These are phyloP conservation scores for Grosmannia huntii DNA, from an alignment of 2,329 filamentous ascomycete genomes.

Conservation along the genomic window DNA sequence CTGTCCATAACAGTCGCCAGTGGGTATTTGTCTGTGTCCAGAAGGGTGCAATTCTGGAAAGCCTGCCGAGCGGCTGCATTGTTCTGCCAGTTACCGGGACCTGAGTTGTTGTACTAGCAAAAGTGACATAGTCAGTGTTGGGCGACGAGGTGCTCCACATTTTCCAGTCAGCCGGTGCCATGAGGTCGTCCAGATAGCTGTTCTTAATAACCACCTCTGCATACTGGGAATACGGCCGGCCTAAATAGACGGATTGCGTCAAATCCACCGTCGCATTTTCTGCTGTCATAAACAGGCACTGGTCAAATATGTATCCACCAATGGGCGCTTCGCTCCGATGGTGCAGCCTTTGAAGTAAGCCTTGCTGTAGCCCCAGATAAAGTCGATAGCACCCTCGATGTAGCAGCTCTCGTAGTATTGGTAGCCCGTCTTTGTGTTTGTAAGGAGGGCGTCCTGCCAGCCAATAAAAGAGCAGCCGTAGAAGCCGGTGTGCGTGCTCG, in stretches of 20 bases:
- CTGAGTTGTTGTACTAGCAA: constrained; percentile 42
- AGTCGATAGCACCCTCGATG: constrained; percentile 19
- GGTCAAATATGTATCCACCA: constrained; percentile 34
- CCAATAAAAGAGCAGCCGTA: neutral
- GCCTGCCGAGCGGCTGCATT: constrained; percentile 16
- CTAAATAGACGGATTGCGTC: constrained; percentile 42
- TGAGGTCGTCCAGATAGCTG: constrained; percentile 37
- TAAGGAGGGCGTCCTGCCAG: neutral
- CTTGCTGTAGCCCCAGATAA: constrained; percentile 8
- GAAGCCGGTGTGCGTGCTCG: neutral
- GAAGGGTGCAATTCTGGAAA: constrained; percentile 14
- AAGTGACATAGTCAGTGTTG: constrained; percentile 20
- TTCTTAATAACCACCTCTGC: constrained; percentile 34
- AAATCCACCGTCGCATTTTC: constrained; percentile 24
- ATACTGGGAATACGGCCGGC: constrained; percentile 33
- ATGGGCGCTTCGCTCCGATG: constrained; percentile 9
- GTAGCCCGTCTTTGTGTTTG: neutral
- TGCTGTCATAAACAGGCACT: constrained; percentile 21
- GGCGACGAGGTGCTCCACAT: constrained; percentile 21
- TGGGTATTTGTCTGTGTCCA: constrained; percentile 14
- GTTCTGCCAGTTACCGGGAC: constrained; percentile 26
- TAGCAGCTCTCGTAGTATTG: constrained; percentile 15
- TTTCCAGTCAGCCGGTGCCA: constrained; percentile 47
- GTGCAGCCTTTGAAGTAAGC: constrained; percentile 10
- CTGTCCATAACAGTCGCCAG: constrained; percentile 14